Evolutionary conservation across 371 early-diverging fungal species (phyloP).

Genomic region (Fennellomyces sp.): DNA sequence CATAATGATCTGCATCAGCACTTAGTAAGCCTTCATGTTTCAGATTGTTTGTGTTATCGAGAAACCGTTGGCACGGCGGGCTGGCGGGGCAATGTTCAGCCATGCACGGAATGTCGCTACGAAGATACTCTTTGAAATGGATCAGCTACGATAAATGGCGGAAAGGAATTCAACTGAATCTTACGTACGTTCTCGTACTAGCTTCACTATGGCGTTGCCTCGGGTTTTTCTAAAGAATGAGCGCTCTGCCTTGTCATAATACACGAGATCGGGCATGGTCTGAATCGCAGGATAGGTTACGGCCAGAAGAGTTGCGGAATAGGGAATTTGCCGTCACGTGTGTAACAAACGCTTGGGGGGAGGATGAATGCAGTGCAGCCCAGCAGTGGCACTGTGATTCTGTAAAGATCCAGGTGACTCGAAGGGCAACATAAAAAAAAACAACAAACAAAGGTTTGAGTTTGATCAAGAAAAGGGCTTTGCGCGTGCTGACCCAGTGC

Average conservation of each 20-base stretch:
- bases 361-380: not conserved
- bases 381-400: slow-evolving; percentile 2
- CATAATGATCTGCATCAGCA: slow-evolving; percentile 46
- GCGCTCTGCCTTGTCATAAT: slow-evolving; percentile 25
- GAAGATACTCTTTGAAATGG: slow-evolving; percentile 53
- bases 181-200: slow-evolving; percentile 61
- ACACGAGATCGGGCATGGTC: slow-evolving; percentile 22
- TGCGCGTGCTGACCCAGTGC: not conserved
- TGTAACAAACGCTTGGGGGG: no score
- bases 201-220: slow-evolving; percentile 60
- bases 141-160: no score
- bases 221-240: slow-evolving; percentile 56
- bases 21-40: slow-evolving; percentile 42
- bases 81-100: slow-evolving; percentile 41
- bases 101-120: slow-evolving; percentile 68
- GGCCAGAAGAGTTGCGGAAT: not conserved
- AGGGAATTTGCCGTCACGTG: not conserved
- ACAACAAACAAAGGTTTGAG: not conserved
- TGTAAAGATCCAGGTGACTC: not conserved
- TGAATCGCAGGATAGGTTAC: not conserved
- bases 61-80: slow-evolving; percentile 27
- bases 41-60: not conserved
- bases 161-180: no score
- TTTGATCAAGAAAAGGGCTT: not conserved
- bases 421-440: not conserved